A percentile compares a stretch with the other conserved stretches of the same genome.
Conservation (phyloP, 2,329 filamentous ascomycete species). For the Didymella keratinophila region DNA sequence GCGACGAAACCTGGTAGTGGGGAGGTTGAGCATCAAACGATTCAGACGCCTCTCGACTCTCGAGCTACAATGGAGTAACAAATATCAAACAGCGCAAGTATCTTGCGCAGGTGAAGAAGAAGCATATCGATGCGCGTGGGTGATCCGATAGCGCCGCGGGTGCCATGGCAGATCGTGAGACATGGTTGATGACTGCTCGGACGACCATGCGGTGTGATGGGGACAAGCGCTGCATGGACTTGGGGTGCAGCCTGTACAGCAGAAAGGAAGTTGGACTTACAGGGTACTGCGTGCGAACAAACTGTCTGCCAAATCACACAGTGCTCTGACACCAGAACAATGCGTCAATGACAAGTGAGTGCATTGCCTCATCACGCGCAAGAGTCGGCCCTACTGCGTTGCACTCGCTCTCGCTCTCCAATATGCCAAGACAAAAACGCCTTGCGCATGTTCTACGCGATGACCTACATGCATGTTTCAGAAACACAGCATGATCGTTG, state of each 20-base stretch:
- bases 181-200: not conserved
- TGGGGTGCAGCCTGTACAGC: not conserved
- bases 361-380: not conserved
- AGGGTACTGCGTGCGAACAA: not conserved
- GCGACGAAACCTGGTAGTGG: not conserved
- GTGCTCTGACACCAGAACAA: not conserved
- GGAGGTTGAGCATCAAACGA: not conserved
- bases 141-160: not conserved
- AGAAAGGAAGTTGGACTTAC: not conserved
- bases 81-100: not conserved
- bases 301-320: not conserved
- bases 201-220: not conserved
- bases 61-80: not conserved
- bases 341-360: not conserved
- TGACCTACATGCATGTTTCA: not conserved
- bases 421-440: not conserved
- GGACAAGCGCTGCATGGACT: not conserved
- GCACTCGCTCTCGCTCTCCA: not conserved
- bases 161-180: not conserved
- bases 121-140: not conserved
- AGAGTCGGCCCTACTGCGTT: not conserved
- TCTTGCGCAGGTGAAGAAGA: not conserved
- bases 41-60: not conserved
- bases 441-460: not conserved
- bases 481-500: not conserved